Percentiles rank a stretch among this genome's conserved stretches.
Conservation (phyloP, 768 basidiomycete genomes). For the Lactarius vividus region DNA sequence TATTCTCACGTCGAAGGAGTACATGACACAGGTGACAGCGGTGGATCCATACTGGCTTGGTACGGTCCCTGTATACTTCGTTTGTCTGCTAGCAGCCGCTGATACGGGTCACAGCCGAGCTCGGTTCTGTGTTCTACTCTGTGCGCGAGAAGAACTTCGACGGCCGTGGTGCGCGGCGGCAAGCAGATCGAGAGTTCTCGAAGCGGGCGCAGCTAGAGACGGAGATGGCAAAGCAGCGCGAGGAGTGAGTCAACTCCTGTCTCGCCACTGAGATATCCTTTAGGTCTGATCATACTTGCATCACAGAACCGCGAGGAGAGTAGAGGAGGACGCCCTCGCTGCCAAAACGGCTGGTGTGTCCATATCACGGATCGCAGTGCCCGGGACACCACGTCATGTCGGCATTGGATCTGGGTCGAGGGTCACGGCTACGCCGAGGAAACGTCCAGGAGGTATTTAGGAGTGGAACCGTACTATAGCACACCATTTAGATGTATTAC, state of each 20-base stretch:
- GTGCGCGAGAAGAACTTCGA: slow-evolving; percentile 98
- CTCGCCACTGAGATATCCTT: neutral
- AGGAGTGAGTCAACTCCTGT: slow-evolving; percentile 47
- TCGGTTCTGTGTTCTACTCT: slow-evolving; percentile 96
- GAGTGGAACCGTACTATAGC: neutral
- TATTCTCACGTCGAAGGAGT: slow-evolving; percentile 92
- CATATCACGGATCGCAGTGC: slow-evolving; percentile 65
- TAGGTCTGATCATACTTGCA: slow-evolving; percentile 8
- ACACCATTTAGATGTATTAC: slow-evolving; percentile 12
- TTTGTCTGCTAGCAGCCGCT: slow-evolving; percentile 9
- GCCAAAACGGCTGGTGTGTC: slow-evolving; percentile 52
- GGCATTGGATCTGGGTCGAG: slow-evolving; percentile 64
- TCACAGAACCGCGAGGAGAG: slow-evolving; percentile 58
- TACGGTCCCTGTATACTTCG: slow-evolving; percentile 33
- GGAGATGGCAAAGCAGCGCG: slow-evolving; percentile 82
- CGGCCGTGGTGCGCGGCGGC: slow-evolving; percentile 71
- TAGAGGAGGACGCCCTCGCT: slow-evolving; percentile 57
- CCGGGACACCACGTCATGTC: slow-evolving; percentile 74
- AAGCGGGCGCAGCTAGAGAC: slow-evolving; percentile 88
- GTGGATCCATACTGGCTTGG: slow-evolving; percentile 98
- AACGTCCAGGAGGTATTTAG: slow-evolving; percentile 69
- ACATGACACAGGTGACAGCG: slow-evolving; percentile 99
- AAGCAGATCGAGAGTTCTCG: slow-evolving; percentile 87
- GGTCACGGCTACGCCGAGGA: slow-evolving; percentile 71
- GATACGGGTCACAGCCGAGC: slow-evolving; percentile 58